These are phyloP conservation scores for Anisodus tanguticus DNA, from an alignment of 257 asterid species.

Conservation along the genomic window DNA sequence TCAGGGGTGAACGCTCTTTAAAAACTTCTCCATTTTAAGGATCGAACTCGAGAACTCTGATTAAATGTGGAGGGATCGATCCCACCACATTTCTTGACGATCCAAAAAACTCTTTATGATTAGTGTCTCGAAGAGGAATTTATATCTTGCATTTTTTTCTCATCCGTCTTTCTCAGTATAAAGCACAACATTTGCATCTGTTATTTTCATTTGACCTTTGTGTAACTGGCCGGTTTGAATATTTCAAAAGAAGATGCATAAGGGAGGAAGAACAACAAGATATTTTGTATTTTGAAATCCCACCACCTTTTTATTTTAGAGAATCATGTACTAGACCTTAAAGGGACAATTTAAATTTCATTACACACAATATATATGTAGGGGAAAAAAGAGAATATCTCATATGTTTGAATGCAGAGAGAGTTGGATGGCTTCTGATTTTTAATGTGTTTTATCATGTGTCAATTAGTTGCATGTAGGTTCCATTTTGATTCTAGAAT, in stretches of 20 bases:
- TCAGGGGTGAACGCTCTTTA: too few relatives aligned
- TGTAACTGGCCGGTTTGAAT: not conserved
- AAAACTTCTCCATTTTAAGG: too few relatives aligned
- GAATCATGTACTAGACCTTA: not conserved
- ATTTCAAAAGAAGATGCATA: not conserved
- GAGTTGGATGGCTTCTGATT: not conserved
- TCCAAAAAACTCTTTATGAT: too few relatives aligned
- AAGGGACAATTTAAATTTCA: not conserved
- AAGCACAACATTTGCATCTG: too few relatives aligned
- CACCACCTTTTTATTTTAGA: not conserved
- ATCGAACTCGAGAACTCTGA: too few relatives aligned
- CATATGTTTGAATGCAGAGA: not conserved
- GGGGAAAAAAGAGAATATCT: too few relatives aligned
- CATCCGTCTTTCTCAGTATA: too few relatives aligned
- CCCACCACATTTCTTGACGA: too few relatives aligned
- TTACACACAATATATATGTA: too few relatives aligned
- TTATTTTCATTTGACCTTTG: not conserved
- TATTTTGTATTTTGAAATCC: not conserved
- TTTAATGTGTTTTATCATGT: slow-evolving; percentile 3
- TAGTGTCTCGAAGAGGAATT: too few relatives aligned
- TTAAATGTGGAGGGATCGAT: too few relatives aligned
- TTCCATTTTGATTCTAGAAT: not conserved
- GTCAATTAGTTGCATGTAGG: not conserved
- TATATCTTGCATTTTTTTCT: too few relatives aligned
- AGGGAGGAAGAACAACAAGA: not conserved